Evolutionary conservation across 2,329 filamentous ascomycete genomes (phyloP), one percentile per base, ranked within the genome.

Genomic region (Sarocladium brachiariae): DNA sequence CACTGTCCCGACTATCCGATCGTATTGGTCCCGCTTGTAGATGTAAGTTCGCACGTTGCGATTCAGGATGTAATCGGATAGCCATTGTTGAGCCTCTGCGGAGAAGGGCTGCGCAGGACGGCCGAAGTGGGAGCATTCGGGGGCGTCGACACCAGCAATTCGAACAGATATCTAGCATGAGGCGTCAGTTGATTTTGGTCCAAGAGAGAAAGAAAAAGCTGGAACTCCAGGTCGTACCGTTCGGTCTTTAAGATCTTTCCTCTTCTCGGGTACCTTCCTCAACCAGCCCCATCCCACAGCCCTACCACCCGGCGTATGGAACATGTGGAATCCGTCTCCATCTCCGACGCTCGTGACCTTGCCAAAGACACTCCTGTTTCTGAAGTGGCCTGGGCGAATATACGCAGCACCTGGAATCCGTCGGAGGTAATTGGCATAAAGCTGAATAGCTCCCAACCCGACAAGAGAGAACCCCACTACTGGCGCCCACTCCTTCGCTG

Each of bases 311-410:
- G 93, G 93, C 0, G 90, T 97, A 66, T 99, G 93, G 65, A 86
- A 99, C 45, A 99, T 67, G 58, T 93, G 86, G 66, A 99, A 96
- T 64, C 92, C 92, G 68, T 99, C 93, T 3, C 90, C 95, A 75
- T 99, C 93, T 37, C 95, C 93, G 21, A 99, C 93, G 58, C 87
- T 90, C 11, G 92, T 96, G 37, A 97, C 93, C 54, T 79, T 80
- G 13, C 93, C 93, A 59, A 92, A 86, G 37, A 99, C 63, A 58
- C 81, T 91, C 58, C 87, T 78, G 54, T 75, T 83, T 41, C 87
- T 81, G 63, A 92, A 92, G 63, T 84, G 86, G 10, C 75, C 72
- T 2, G 89, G 86, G 45, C 82, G 81, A 58, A 99, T 86, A 63
- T 90, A 78, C 21, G 79, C 75, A 31, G 88, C 81, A 51, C 82